Evolutionary conservation across 2,329 filamentous ascomycete species (phyloP).

Genomic region (Cryoendolithus antarcticus): DNA sequence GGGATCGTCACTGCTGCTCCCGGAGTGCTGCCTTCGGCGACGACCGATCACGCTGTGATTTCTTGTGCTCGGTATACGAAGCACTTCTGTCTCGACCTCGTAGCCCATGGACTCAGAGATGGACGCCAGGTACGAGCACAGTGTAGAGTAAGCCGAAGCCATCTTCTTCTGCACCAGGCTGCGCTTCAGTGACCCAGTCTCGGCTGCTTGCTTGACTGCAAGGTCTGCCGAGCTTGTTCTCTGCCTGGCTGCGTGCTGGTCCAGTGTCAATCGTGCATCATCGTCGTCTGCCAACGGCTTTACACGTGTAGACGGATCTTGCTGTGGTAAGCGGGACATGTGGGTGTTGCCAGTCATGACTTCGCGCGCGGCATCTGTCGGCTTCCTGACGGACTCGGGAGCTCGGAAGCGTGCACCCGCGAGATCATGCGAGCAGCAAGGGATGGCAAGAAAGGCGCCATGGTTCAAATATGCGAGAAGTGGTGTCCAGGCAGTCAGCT

Average conservation of each 20-base stretch:
- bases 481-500: slow-evolving; percentile 92
- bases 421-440: slow-evolving; percentile 86
- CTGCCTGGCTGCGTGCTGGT: background rate
- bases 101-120: slow-evolving; percentile 65
- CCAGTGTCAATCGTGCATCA: no score
- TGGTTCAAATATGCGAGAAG: slow-evolving; percentile 64
- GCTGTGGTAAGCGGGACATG: slow-evolving; percentile 12
- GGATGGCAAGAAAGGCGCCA: slow-evolving; percentile 81
- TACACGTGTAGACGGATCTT: slow-evolving; percentile 4
- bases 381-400: slow-evolving; percentile 14
- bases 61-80: slow-evolving; percentile 84
- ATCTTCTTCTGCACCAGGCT: slow-evolving; percentile 22
- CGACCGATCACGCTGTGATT: slow-evolving; percentile 74
- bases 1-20: no score
- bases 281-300: background rate
- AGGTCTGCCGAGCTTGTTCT: background rate
- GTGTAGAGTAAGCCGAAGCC: slow-evolving; percentile 66
- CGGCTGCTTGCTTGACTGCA: slow-evolving; percentile 15
- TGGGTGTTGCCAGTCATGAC: slow-evolving; percentile 8
- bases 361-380: slow-evolving; percentile 7
- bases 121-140: slow-evolving; percentile 66
- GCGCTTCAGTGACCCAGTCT: slow-evolving; percentile 23
- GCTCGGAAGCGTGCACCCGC: slow-evolving; percentile 63
- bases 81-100: slow-evolving; percentile 65
- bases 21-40: background rate